Percentiles rank a stretch among this genome's conserved stretches.
Conservation (phyloP, 345 rosid species). For the Dimocarpus longan region DNA sequence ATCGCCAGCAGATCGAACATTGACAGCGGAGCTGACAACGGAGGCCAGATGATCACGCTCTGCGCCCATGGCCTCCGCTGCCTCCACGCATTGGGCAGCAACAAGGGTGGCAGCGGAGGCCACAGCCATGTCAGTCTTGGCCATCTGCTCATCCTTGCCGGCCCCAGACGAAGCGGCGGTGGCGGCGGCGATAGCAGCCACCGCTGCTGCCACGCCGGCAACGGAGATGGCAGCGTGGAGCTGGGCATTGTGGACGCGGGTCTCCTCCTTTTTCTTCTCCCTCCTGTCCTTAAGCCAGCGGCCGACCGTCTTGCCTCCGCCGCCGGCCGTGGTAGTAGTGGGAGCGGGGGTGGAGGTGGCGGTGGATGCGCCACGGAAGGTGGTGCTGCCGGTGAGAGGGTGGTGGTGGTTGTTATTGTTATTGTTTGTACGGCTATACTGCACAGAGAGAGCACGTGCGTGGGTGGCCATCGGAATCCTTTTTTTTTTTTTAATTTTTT, state of each 20-base stretch:
- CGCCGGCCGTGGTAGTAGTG: conserved; percentile 30
- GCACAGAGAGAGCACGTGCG: conserved; percentile 24
- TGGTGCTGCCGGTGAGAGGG: conserved; percentile 5
- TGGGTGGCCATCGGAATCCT: background rate
- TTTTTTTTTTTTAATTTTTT: background rate
- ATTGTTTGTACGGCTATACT: conserved; percentile 65
- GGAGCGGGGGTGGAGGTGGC: conserved; percentile 33
- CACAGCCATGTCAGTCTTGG: conserved; percentile 78
- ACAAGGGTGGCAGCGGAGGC: conserved; percentile 90
- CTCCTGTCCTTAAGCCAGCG: conserved; percentile 81
- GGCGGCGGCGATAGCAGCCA: conserved; percentile 87
- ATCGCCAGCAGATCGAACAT: conserved; percentile 79
- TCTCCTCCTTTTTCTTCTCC: conserved; percentile 90
- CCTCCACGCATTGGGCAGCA: conserved; percentile 90
- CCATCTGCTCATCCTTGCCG: conserved; percentile 77
- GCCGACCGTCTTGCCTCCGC: conserved; percentile 79
- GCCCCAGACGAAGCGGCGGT: conserved; percentile 62
- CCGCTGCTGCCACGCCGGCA: conserved; percentile 80
- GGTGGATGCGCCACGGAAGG: conserved; percentile 42
- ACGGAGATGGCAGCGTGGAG: conserved; percentile 80
- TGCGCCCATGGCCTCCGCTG: conserved; percentile 88
- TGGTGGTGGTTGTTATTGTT: background rate
- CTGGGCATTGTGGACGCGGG: conserved; percentile 81
- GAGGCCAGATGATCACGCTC: conserved; percentile 81
- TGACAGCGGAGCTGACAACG: conserved; percentile 83